Conservation (phyloP, 1,139 yeast species). For the Protomyces inouyei region DNA sequence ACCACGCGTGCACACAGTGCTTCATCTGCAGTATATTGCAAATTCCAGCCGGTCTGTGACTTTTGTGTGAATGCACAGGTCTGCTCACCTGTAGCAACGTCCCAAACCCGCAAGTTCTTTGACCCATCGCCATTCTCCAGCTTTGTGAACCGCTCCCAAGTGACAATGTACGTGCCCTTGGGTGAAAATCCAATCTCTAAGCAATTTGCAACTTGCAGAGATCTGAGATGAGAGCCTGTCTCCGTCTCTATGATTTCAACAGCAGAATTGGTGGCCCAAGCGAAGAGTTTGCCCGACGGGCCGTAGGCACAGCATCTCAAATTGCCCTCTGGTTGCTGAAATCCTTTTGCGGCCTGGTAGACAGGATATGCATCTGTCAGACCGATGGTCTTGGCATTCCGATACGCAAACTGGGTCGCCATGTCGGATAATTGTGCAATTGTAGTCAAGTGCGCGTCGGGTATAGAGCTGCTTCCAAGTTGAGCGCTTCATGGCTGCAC, state of each 20-base stretch:
- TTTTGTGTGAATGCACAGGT: constrained; percentile 69
- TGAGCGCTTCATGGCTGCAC: too few relatives aligned
- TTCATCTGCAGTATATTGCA: constrained; percentile 81
- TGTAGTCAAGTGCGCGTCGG: too few relatives aligned
- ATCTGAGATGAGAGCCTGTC: constrained; percentile 45
- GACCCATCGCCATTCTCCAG: constrained; percentile 40
- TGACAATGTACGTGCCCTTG: constrained; percentile 71
- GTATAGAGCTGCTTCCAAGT: too few relatives aligned
- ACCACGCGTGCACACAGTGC: constrained; percentile 60
- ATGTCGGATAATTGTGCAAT: not conserved
- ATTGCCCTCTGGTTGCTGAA: constrained; percentile 34
- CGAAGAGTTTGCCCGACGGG: constrained; percentile 47
- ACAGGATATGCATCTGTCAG: constrained; percentile 53
- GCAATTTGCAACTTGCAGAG: constrained; percentile 55
- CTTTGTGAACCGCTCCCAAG: constrained; percentile 83
- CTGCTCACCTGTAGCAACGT: constrained; percentile 48
- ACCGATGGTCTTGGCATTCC: constrained; percentile 60
- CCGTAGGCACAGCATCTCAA: constrained; percentile 43
- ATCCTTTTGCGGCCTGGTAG: constrained; percentile 37
- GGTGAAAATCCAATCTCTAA: constrained; percentile 86
- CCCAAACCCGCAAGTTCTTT: constrained; percentile 73
- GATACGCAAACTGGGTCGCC: constrained; percentile 42
- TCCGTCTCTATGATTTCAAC: constrained; percentile 60
- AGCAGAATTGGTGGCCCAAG: constrained; percentile 46
- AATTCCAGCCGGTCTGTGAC: constrained; percentile 64